Base-by-base conservation (phyloP, 1,284 basidiomycete species). In the Cryptococcus sp. region DNA sequence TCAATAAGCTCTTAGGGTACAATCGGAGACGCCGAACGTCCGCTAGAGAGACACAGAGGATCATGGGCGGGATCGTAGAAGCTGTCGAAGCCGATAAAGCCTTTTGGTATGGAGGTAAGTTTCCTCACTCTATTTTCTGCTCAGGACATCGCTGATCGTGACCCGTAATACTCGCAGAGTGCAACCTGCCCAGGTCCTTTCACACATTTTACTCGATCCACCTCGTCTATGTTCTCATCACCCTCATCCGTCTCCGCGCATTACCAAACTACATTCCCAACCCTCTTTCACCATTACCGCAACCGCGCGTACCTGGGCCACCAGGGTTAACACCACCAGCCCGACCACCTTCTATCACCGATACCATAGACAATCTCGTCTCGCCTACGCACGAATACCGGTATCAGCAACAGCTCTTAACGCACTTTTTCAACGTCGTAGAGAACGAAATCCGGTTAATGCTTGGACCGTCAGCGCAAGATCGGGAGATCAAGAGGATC, bases 151-250 rank as follows among this genome's bases (percentile, higher is more conserved):
- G 50, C 20, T 46, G 26, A 29, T 47, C 48, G 51, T 54, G 20
- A 16, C 45, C 39, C 6, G 20, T 38, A 16, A 15, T 22, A 26
- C 19, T n/a, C 10, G 6, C 65, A 93, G 94, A 87, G 64, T 97
- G 92, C 72, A 82, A 83, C 50, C 82, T 99, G 15, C 94, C 95
- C 3, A 87, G 89, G 7, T 97, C 95, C 0, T 97, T 97, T 77
- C 94, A 98, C 75, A 91, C 93, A 5, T 99, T 94, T 91, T 98
- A 98, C 80, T 92, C 92, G 26, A 82, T 98, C 54, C 93, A 93
- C 46, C 93, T 95, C 63, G 82, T 98, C 41, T 94, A 99, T 78
- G 82, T 98, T 55, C 93, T 94, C 86, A 82, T 98, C 57, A 85
- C 97, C 49, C 87, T 88, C 8, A 88, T 91, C 47, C 89, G 95